A percentile compares a stretch with the other conserved stretches of the same genome.
phyloP scores from a whole-genome alignment of 2,329 filamentous ascomycete species.

The Arthrobotrys megalospora region DNA sequence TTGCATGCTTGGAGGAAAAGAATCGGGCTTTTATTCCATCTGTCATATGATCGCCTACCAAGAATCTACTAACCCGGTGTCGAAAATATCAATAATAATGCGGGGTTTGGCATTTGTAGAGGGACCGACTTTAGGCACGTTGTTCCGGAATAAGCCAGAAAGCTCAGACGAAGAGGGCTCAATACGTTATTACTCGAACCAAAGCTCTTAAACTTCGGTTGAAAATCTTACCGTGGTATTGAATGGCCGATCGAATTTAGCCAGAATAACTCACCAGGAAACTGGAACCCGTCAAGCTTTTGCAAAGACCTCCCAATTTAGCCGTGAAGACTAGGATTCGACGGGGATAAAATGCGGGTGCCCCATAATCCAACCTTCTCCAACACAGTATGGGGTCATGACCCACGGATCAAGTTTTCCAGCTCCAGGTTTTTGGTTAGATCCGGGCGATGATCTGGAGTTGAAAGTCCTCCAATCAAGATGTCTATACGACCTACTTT shows the following conservation, averaged over 20 bases:
- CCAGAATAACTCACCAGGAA: slow-evolving; percentile 1
- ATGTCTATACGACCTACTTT: neutral
- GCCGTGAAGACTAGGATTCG: slow-evolving; percentile 12
- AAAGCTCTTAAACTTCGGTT: slow-evolving; percentile 29
- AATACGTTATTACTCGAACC: neutral
- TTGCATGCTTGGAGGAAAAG: neutral
- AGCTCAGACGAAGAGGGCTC: neutral
- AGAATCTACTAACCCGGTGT: neutral
- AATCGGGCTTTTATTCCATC: neutral
- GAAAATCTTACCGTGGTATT: slow-evolving; percentile 33
- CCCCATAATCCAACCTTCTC: slow-evolving; percentile 27
- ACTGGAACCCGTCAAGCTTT: slow-evolving; percentile 27
- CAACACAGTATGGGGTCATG: slow-evolving; percentile 24
- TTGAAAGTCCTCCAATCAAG: slow-evolving; percentile 47
- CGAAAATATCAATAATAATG: neutral
- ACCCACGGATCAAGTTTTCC: slow-evolving; percentile 4
- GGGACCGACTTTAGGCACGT: slow-evolving; percentile 12
- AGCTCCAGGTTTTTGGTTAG: slow-evolving; percentile 13
- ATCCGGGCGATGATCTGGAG: slow-evolving; percentile 15
- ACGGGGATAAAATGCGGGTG: slow-evolving; percentile 37
- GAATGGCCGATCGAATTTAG: slow-evolving; percentile 10
- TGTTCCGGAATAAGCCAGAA: neutral
- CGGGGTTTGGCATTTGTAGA: neutral
- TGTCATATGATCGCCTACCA: slow-evolving; percentile 4
- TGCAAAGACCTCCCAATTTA: slow-evolving; percentile 17